Conservation (phyloP, 805 yeast species). For the Kurtzmaniella fragi region DNA sequence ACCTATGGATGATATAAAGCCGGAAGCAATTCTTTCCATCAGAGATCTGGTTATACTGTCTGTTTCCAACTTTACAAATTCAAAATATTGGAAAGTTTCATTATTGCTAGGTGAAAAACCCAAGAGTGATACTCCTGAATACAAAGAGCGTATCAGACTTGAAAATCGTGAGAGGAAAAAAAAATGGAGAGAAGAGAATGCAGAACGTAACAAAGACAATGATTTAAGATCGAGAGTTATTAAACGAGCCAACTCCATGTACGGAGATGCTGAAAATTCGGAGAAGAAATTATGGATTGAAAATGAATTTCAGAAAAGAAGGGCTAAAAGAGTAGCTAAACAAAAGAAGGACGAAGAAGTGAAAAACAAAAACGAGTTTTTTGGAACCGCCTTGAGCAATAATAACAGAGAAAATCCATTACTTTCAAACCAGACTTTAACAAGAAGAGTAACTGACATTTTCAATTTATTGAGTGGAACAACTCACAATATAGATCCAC, state of each 20-base stretch:
- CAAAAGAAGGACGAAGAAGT: slow-evolving; percentile 27
- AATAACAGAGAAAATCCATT: slow-evolving; percentile 6
- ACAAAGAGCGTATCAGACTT: slow-evolving; percentile 52
- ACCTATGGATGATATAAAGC: slow-evolving; percentile 2
- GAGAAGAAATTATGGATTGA: slow-evolving; percentile 65
- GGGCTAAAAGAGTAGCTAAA: slow-evolving; percentile 52
- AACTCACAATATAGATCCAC: slow-evolving; percentile 27
- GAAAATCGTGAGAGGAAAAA: slow-evolving; percentile 77
- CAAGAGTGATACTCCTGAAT: slow-evolving; percentile 28
- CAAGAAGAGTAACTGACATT: slow-evolving; percentile 24
- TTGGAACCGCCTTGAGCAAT: background rate
- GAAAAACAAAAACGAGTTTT: slow-evolving; percentile 10
- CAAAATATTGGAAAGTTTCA: slow-evolving; percentile 12
- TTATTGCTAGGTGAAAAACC: slow-evolving; percentile 18
- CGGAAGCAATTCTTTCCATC: slow-evolving; percentile 9
- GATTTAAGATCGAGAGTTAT: slow-evolving; percentile 76
- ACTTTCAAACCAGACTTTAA: slow-evolving; percentile 19
- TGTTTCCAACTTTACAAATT: slow-evolving; percentile 18
- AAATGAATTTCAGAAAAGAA: slow-evolving; percentile 62
- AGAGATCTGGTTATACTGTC: slow-evolving; percentile 18
- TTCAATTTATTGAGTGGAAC: slow-evolving; percentile 33
- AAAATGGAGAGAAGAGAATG: slow-evolving; percentile 78
- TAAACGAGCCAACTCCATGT: slow-evolving; percentile 63
- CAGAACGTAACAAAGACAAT: slow-evolving; percentile 78
- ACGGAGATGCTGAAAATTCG: slow-evolving; percentile 54